Evolutionary conservation across 805 yeast genomes (phyloP).

Genomic region (Priceomyces carsonii): DNA sequence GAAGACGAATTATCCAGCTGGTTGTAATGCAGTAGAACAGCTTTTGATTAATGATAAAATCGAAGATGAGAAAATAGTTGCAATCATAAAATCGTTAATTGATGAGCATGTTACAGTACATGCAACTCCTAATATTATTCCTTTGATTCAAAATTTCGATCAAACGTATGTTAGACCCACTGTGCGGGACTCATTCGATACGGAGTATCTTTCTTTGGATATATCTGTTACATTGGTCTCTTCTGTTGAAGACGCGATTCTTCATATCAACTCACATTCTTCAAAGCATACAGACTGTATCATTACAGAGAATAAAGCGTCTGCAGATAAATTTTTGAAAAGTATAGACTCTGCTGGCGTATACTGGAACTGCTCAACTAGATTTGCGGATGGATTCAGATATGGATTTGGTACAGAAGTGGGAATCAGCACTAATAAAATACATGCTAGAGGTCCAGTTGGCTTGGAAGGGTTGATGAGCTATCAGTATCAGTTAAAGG

Average conservation of each 20-base stretch:
- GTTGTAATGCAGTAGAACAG: slow-evolving; percentile 97
- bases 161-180: slow-evolving; percentile 46
- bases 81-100: slow-evolving; percentile 43
- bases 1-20: slow-evolving; percentile 96
- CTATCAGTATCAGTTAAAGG: slow-evolving; percentile 90
- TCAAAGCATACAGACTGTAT: slow-evolving; percentile 96
- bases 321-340: slow-evolving; percentile 75
- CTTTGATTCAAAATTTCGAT: slow-evolving; percentile 16
- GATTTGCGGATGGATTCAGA: slow-evolving; percentile 98
- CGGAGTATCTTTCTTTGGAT: slow-evolving; percentile 82
- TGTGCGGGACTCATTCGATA: slow-evolving; percentile 68
- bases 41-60: slow-evolving; percentile 58
- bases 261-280: slow-evolving; percentile 86
- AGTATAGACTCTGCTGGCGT: slow-evolving; percentile 95
- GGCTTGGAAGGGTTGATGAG: slow-evolving; percentile 96
- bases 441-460: slow-evolving; percentile 98
- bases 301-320: slow-evolving; percentile 68
- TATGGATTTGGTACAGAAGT: slow-evolving; percentile 99
- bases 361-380: slow-evolving; percentile 95
- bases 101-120: slow-evolving; percentile 75
- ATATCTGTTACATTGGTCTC: slow-evolving; percentile 69
- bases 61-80: slow-evolving; percentile 24
- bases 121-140: slow-evolving; percentile 54
- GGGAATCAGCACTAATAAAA: slow-evolving; percentile 94
- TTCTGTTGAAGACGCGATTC: slow-evolving; percentile 69